Evolutionary conservation across 257 asterid genomes (phyloP).

Genomic region (Solanum okadae): DNA sequence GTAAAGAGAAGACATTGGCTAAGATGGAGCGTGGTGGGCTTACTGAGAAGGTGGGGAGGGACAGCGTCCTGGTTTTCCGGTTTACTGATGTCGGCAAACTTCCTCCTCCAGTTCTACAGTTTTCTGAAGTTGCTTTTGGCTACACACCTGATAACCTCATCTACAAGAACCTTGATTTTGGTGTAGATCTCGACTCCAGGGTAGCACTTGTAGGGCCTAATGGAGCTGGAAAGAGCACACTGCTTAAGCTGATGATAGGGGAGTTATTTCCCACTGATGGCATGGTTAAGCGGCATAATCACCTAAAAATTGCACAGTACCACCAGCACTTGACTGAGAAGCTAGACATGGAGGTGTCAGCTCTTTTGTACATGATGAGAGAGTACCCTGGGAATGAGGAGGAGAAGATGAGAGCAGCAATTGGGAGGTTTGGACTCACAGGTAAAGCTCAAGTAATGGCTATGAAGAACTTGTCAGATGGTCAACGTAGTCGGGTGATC

Average conservation of each 20-base stretch:
- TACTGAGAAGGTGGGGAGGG: slow-evolving; percentile 77
- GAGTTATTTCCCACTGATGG: slow-evolving; percentile 77
- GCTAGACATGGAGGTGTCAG: slow-evolving; percentile 76
- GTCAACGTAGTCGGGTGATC: slow-evolving; percentile 80
- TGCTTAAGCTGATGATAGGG: slow-evolving; percentile 96
- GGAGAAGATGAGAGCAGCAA: slow-evolving; percentile 87
- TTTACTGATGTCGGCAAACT: slow-evolving; percentile 89
- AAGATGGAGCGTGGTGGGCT: slow-evolving; percentile 99
- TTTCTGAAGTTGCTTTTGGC: slow-evolving; percentile 82
- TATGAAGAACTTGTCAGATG: slow-evolving; percentile 82
- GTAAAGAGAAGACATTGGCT: slow-evolving; percentile 92
- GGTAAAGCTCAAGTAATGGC: slow-evolving; percentile 97
- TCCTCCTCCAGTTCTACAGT: slow-evolving; percentile 97
- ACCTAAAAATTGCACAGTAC: slow-evolving; percentile 78
- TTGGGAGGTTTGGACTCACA: slow-evolving; percentile 77
- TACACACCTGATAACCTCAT: slow-evolving; percentile 86
- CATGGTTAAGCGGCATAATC: slow-evolving; percentile 94
- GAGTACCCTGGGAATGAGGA: slow-evolving; percentile 94
- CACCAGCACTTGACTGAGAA: slow-evolving; percentile 90
- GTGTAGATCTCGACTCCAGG: slow-evolving; percentile 94
- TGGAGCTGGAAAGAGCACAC: slow-evolving; percentile 96
- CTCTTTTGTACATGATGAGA: slow-evolving; percentile 56
- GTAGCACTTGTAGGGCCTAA: slow-evolving; percentile 95
- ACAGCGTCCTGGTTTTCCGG: slow-evolving; percentile 64
- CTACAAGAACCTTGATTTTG: slow-evolving; percentile 83